Evolutionary conservation across 2,329 filamentous ascomycete genomes (phyloP), one percentile per base, ranked within the genome.

Genomic region (Penicillium sp.): DNA sequence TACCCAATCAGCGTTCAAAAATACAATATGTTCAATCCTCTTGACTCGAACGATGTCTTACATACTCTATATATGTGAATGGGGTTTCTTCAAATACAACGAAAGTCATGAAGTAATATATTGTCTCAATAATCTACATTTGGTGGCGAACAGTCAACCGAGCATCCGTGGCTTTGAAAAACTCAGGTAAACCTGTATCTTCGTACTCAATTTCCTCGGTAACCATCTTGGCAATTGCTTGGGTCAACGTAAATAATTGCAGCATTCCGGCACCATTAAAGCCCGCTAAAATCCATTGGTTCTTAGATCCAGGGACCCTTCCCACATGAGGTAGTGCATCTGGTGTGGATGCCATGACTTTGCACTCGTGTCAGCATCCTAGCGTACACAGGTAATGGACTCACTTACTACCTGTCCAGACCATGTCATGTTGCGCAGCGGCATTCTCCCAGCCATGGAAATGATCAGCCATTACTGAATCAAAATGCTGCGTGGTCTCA

Each of bases 241-340:
- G 78, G 0, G 83, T 83, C 29, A 79, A 80, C 64, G 83, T 79
- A 70, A 82, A 81, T 49, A 82, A 83, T 16, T 83, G 66, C 0
- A 84, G 83, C 85, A 87, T 87, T 0, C 84, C 83, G 66, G 87
- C 83, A 0, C 85, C 85, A 62, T 86, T 85, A 59, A 87, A 87
- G 2, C 82, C 79, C 2, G 80, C 82, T 13, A 76, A 76, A 2
- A 85, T 71, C 75, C 81, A 87, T 18, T 87, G 63, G 0, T 78
- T 76, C 3, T 68, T 57, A 44, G 63, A 67, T 1, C 65, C 71
- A 0, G 77, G 79, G 48, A 77, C 73, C 1, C 68, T 57, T 0
- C 84, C 83, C 50, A 87, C 73, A 61, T 80, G 77, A 0, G 80
- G 80, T 21, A 75, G 62, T 0, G 74, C 78, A 57, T 82, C 80